Evolutionary conservation across 2,329 filamentous ascomycete species (phyloP), one percentile per base, ranked within the genome.

Genomic region (Macrophomina tecta): DNA sequence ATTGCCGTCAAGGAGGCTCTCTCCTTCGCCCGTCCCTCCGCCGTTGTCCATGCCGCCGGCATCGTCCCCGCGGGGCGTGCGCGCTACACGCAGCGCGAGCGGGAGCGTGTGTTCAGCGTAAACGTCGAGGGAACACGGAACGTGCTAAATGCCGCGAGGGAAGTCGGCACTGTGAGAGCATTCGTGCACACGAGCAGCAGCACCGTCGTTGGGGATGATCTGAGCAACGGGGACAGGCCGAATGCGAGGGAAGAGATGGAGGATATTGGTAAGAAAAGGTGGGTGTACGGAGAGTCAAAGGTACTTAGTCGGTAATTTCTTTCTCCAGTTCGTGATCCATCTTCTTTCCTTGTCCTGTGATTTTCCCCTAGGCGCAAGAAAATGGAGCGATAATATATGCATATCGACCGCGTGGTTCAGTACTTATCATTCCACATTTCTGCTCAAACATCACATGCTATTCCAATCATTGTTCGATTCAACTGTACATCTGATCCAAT

Each of bases 151-250:
- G 92, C 91, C 16, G 91, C 91, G 72, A 86, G 86, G 74, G 83
- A 86, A 71, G 85, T 79, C 45, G 89, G 86, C 69, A 49, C n/a
- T 3, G 93, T 94, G 73, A 92, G 89, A 80, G 91, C 87, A 0
- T 88, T 98, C 70, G 92, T 98, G 55, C 97, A 94, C 80, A 98
- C 94, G 18, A 95, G 91, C 78, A 95, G 91, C 64, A 91, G 92
- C 64, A 96, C 93, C 68, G 90, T 97, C 69, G 84, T 97, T 70
- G 90, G 91, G 75, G 93, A 98, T 80, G 94, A 94, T 72, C 65
- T 82, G 34, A 83, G 85, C 69, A 83, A 85, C 69, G 87, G 82
- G 68, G 91, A 97, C 77, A 86, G 96, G 76, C 86, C 89, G 77
- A 94, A 97, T 77, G 93, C 92, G 70, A 90, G 94, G 78, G 94